A percentile compares a stretch with the other conserved stretches of the same genome.
These are phyloP conservation scores for Apocynum venetum DNA, from an alignment of 257 asterid species.

Conservation along the genomic window DNA sequence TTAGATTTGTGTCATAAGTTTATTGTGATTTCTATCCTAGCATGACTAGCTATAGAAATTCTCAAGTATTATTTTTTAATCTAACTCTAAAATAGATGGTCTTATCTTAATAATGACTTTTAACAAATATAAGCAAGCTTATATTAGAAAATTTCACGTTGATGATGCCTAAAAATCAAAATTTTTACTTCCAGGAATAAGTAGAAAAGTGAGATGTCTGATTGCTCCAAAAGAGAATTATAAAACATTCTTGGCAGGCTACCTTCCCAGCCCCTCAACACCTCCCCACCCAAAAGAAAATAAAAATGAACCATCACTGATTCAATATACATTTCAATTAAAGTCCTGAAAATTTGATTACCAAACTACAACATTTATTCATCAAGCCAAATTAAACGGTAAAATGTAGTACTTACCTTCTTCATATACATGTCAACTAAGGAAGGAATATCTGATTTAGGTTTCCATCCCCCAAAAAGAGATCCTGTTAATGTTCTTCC, in stretches of 20 bases:
- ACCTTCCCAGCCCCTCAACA: not conserved
- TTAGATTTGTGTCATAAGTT: not conserved
- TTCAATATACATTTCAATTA: not conserved
- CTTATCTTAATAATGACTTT: not conserved
- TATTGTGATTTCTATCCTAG: not conserved
- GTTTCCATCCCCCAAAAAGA: conserved; percentile 95
- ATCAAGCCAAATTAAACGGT: not conserved
- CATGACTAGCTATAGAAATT: not conserved
- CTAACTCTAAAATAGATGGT: not conserved
- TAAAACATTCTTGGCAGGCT: not conserved
- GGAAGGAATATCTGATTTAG: conserved; percentile 85
- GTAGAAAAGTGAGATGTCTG: not conserved
- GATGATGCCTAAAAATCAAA: not conserved
- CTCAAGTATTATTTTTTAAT: not conserved
- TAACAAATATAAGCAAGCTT: not conserved
- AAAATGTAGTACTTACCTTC: conserved; percentile 37
- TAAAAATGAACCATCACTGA: not conserved
- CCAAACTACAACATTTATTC: not conserved
- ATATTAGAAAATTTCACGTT: not conserved
- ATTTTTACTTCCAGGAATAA: not conserved
- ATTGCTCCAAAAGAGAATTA: not conserved
- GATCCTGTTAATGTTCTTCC: conserved; percentile 87
- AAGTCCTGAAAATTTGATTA: not conserved
- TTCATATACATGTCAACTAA: conserved; percentile 74
- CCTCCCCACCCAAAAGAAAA: no score